Evolutionary conservation across 202 grass and related monocot species (phyloP).

Genomic region (Brachypodium distachyon): DNA sequence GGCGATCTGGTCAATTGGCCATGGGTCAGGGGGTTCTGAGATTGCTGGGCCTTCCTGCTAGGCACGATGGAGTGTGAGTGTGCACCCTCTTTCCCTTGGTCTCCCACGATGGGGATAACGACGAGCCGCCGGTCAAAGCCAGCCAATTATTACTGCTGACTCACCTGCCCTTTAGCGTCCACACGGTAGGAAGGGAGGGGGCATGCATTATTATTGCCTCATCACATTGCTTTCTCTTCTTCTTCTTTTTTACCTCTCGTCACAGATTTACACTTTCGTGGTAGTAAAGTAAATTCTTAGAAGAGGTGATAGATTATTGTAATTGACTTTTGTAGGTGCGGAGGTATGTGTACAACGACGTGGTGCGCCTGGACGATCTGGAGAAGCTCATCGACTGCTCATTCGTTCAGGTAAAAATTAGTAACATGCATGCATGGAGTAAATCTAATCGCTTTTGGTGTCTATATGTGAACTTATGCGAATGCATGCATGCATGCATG

Average conservation of each 20-base stretch:
- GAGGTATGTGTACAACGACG: conserved; percentile 97
- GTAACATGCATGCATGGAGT: too few relatives aligned
- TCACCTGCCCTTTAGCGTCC: not conserved
- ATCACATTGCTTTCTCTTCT: not conserved
- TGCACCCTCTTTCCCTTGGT: not conserved
- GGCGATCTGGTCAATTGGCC: not conserved
- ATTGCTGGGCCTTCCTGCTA: too few relatives aligned
- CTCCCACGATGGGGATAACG: conserved; percentile 19
- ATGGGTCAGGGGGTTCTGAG: not conserved
- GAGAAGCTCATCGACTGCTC: conserved; percentile 99
- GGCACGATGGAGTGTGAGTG: not conserved
- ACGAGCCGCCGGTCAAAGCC: conserved; percentile 39
- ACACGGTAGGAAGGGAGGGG: too few relatives aligned
- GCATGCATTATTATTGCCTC: not conserved
- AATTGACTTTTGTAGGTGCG: conserved; percentile 76
- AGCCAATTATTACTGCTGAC: conserved; percentile 39
- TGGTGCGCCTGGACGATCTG: conserved; percentile 88
- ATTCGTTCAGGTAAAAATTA: conserved; percentile 86
- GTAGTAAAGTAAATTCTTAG: too few relatives aligned
- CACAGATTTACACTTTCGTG: too few relatives aligned
- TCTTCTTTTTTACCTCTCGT: too few relatives aligned
- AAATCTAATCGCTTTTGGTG: too few relatives aligned
- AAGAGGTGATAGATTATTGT: too few relatives aligned
- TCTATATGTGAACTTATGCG: too few relatives aligned
- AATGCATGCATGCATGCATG: not conserved